Evolutionary conservation across 805 yeast species (phyloP), one percentile per base, ranked within the genome.

Genomic region (Starmera dryadoides): DNA sequence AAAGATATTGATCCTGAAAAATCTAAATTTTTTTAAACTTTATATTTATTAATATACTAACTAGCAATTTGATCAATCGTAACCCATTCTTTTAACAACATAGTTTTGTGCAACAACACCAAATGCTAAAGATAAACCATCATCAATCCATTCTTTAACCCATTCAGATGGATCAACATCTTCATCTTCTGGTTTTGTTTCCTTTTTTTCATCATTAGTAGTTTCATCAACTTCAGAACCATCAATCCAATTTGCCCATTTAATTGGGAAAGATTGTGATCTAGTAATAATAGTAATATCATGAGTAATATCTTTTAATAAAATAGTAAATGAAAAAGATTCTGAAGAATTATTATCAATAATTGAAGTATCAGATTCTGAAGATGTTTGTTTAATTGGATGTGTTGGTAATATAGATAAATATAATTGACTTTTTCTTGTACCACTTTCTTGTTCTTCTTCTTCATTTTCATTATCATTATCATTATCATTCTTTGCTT

Each of bases 181-280:
- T 42, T 76, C 77, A n/a, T 59, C 62, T 10, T 52, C 53, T 5
- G 59, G 59, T n/a, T 15, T 11, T 64, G n/a, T 59, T 69, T 47
- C 73, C 67, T 25, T 33, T 34, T 9, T 38, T 42, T 6, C 44
- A 56, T 42, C 47, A 9, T 38, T 40, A 2, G 25, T 41, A 36
- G 42, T 42, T 38, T 48, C 42, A 23, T 49, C 47, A 32, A 45
- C 43, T 40, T 44, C 21, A 4, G 51, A 46, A 26, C 55, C 50
- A 44, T 58, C 80, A n/a, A 91, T 69, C 98, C 98, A 93, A n/a
- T 75, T 66, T 9, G 88, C 81, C 98, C 98, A 93, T 55, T 77
- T 80, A 34, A 75, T 57, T 10, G 98, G 98, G 68, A 87, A 83
- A 6, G 95, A 79, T 60, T 93, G 98, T 0, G 98, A 85, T 49